A percentile compares a stretch with the other conserved stretches of the same genome.
Conservation (phyloP, 257 asterid genomes). For the Plantago ovata region DNA sequence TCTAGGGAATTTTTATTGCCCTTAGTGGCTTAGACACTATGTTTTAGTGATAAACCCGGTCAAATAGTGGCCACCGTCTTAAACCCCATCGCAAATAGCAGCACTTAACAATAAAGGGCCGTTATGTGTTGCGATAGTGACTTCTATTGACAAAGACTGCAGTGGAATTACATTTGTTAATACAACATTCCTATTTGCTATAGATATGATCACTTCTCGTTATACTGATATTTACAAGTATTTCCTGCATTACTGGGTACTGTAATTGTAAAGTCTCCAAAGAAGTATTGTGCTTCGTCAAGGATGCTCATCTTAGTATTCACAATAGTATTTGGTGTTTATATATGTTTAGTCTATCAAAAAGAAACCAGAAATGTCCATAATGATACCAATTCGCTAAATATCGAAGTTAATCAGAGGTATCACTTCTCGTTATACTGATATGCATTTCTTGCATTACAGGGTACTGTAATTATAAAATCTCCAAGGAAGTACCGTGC, state of each 20-base stretch:
- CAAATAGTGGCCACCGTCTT: too few relatives aligned
- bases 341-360: conserved; percentile 69
- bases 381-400: conserved; percentile 29
- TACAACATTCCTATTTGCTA: not conserved
- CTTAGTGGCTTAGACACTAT: too few relatives aligned
- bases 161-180: not conserved
- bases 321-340: conserved; percentile 65
- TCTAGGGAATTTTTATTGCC: too few relatives aligned
- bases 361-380: conserved; percentile 47
- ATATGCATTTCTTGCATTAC: conserved; percentile 11
- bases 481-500: conserved; percentile 74
- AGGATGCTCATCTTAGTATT: conserved; percentile 65
- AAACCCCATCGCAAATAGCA: too few relatives aligned
- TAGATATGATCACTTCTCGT: not conserved
- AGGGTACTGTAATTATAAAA: conserved; percentile 62
- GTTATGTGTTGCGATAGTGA: too few relatives aligned
- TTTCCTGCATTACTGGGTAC: conserved; percentile 39
- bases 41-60: too few relatives aligned
- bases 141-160: too few relatives aligned
- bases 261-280: conserved; percentile 62
- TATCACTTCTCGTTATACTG: not conserved
- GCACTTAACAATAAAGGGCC: too few relatives aligned
- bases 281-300: conserved; percentile 60
- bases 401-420: conserved; percentile 34
- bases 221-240: not conserved